Base-by-base conservation (phyloP, 2,329 filamentous ascomycete genomes). In the Alternaria dauci region DNA sequence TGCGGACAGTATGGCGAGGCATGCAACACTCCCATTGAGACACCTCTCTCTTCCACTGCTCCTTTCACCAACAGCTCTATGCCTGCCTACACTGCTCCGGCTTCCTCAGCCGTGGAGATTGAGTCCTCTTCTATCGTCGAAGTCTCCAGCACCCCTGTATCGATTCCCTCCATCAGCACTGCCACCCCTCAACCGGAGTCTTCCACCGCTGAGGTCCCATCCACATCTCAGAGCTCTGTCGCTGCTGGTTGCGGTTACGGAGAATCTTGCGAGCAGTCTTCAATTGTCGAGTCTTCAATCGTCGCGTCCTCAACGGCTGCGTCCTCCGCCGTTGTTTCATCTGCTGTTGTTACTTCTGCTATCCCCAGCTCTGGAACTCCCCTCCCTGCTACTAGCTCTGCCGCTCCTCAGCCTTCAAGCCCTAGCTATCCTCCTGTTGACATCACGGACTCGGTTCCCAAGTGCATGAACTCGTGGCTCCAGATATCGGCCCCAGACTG, bases 381-480 rank as follows among this genome's bases (percentile, higher is more conserved):
- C 36, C 26, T 59, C 8, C 39, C 65, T 20, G 60, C 60, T 47
- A 65, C 66, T 25, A 66, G 63, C 48, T 58, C 58, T 18, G 34
- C 59, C 30, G 55, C 58, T 46, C 53, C 68, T 34, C 52, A 59
- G 58, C 67, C 71, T 57, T 67, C 68, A 16, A 69, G 58, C 47
- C 66, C 74, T 9, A 67, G 60, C 54, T 69, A 70, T 42, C 59
- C 70, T 34, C 67, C 71, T 36, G 61, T 69, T 32, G 68, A 69
- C 54, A 68, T 88, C 81, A 93, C 93, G 59, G 81, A 84, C 26
- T 86, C 94, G 48, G 89, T 97, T 51, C 94, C 94, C 65, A 88
- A 88, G 76, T 98, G 94, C 84, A 83, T 98, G 81, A 95, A 94
- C 87, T 96, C 93, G 73, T 97, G 93, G 92, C 81, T 96, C 42